These are phyloP conservation scores for Dichotomopilus funicola DNA, from an alignment of 2,329 filamentous ascomycete species.

Conservation along the genomic window DNA sequence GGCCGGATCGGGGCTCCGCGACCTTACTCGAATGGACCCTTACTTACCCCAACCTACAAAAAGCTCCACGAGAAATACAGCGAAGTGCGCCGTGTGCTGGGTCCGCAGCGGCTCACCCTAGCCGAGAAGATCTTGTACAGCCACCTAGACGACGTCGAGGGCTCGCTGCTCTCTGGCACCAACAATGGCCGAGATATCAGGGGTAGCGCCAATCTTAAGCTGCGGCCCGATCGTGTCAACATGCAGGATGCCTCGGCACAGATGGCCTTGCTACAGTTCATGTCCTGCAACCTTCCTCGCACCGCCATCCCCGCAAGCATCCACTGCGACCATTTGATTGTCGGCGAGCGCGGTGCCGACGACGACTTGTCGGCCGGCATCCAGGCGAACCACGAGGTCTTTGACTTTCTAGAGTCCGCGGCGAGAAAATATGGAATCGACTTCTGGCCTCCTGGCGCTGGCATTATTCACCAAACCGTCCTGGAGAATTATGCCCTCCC, in stretches of 20 bases:
- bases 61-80: conserved; percentile 72
- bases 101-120: conserved; percentile 64
- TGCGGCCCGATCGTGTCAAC: conserved; percentile 94
- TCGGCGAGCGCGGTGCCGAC: conserved; percentile 84
- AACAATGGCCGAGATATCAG: conserved; percentile 78
- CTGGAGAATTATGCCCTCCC: conserved; percentile 97
- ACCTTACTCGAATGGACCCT: conserved; percentile 26
- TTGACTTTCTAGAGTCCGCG: conserved; percentile 92
- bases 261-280: conserved; percentile 98
- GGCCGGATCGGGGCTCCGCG: conserved; percentile 21
- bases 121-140: conserved; percentile 98
- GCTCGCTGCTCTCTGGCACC: conserved; percentile 76
- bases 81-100: conserved; percentile 68
- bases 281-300: conserved; percentile 84
- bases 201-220: conserved; percentile 85
- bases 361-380: conserved; percentile 80
- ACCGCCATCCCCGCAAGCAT: conserved; percentile 95
- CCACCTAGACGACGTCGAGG: conserved; percentile 83
- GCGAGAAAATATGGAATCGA: conserved; percentile 88
- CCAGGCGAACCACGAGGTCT: conserved; percentile 90
- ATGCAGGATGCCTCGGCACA: conserved; percentile 99
- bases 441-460: conserved; percentile 90
- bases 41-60: conserved; percentile 65
- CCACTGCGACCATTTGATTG: conserved; percentile 98
- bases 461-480: conserved; percentile 96